Conservation (phyloP, 2,329 filamentous ascomycete species). For the Claviceps africana region DNA sequence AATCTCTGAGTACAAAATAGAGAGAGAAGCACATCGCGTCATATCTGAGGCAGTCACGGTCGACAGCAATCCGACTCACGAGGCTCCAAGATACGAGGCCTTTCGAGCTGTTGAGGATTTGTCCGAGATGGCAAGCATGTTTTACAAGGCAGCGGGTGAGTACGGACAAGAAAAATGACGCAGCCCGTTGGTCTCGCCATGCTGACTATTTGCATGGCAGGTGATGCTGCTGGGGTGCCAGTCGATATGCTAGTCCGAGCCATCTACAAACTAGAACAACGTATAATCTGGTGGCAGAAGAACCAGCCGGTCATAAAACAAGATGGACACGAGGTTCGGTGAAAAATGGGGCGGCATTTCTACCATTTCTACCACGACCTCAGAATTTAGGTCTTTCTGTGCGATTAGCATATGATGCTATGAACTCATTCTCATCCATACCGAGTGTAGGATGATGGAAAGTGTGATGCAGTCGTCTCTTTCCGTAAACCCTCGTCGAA, state of each 20-base stretch:
- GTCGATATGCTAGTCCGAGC: slow-evolving; percentile 20
- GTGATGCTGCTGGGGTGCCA: slow-evolving; percentile 19
- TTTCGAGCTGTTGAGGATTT: slow-evolving; percentile 20
- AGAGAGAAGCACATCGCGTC: slow-evolving; percentile 10
- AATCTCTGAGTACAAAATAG: slow-evolving; percentile 13
- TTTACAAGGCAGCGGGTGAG: slow-evolving; percentile 22
- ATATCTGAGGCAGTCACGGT: slow-evolving; percentile 10
- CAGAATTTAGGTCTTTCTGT: not conserved
- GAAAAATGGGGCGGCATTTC: not conserved
- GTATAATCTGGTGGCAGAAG: slow-evolving; percentile 21
- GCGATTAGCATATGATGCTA: not conserved
- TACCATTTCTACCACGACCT: not conserved
- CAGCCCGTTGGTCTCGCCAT: too few species aligned
- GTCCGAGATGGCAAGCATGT: slow-evolving; percentile 14
- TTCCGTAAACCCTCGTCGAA: not conserved
- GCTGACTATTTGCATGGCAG: slow-evolving; percentile 11
- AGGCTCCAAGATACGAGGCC: slow-evolving; percentile 14
- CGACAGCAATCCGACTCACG: not conserved
- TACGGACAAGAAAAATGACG: not conserved
- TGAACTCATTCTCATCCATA: not conserved
- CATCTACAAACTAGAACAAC: slow-evolving; percentile 25
- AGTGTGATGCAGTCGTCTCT: not conserved
- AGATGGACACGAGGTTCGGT: not conserved
- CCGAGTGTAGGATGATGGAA: not conserved
- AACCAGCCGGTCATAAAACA: not conserved